Evolutionary conservation across 2,329 filamentous ascomycete species (phyloP), one percentile per base, ranked within the genome.

Genomic region (Monilinia polystroma): DNA sequence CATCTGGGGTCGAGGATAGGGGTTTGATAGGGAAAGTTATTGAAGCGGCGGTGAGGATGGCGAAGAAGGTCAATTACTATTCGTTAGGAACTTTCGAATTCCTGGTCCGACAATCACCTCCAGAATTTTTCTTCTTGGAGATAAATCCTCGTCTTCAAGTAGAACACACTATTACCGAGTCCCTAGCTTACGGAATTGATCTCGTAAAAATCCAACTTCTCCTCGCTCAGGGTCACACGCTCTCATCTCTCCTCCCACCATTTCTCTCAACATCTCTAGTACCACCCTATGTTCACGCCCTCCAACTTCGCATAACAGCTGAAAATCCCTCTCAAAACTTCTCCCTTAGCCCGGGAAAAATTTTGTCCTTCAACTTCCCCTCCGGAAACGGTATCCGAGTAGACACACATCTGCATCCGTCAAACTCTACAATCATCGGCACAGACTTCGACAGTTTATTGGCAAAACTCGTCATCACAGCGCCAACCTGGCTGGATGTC

Each of bases 41-140:
- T 1, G 68, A 75, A 32, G 80, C 84, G 35, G 85, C 86, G 38
- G 79, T 87, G 23, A 78, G 80, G 12, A 79, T 87, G 23, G 83
- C 83, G 0, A 80, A 82, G 72, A 68, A 82, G 77, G 81, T 86
- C 62, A 76, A 79, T 4, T 89, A 89, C 73, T 77, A 79, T 58
- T 87, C 84, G 0, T 77, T 89, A 0, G 87, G 87, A 11, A 89
- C 87, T 0, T 88, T 88, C 69, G 87, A 90, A 73, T 89, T 89
- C 67, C 78, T 90, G 0, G 80, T 87, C 16, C 84, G 83, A 66
- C 80, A 82, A 14, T 68, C 75, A 0, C 80, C 76, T 0, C 73
- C 74, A 1, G 80, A 84, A 23, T 88, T 74, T 49, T 76, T 73
- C 56, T 75, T 76, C 29, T 59, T 76, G 2, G 75, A 75, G 63